A percentile compares a stretch with the other conserved stretches of the same genome.
Conservation (phyloP, 352 stramenopile genomes). For the Globisporangium emineosum region DNA sequence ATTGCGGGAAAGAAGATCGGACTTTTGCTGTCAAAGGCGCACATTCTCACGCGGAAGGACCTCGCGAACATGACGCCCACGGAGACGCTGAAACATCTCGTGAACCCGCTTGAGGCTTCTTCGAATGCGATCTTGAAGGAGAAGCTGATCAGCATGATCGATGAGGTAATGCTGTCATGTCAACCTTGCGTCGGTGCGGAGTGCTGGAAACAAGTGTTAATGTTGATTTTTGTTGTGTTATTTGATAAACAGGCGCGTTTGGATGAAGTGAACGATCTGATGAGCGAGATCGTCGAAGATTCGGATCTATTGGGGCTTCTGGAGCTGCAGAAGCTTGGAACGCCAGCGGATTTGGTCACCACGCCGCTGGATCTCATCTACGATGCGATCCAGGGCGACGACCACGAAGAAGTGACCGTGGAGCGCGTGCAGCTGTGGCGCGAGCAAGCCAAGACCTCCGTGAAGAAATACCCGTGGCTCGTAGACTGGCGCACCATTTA, state of each 20-base stretch:
- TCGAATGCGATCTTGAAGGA: conserved; percentile 35
- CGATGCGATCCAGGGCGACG: conserved; percentile 23
- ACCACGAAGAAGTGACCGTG: conserved; percentile 23
- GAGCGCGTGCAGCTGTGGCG: conserved; percentile 50
- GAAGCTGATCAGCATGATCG: conserved; percentile 52
- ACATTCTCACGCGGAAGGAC: conserved; percentile 50
- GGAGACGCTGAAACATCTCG: conserved; percentile 28
- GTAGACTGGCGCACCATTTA: conserved; percentile 80
- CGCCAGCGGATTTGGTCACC: conserved; percentile 65
- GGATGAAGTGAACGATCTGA: conserved; percentile 79
- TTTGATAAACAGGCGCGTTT: conserved; percentile 53
- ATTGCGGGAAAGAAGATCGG: conserved; percentile 50
- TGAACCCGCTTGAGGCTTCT: conserved; percentile 35
- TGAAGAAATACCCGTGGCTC: conserved; percentile 58
- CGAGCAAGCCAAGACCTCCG: conserved; percentile 28
- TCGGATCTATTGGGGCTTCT: conserved; percentile 41
- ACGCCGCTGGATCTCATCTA: conserved; percentile 73
- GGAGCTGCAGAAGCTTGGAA: conserved; percentile 79
- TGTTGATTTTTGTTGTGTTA: not conserved
- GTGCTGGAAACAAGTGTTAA: not conserved
- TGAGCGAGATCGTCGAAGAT: conserved; percentile 64
- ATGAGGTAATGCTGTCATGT: conserved; percentile 28
- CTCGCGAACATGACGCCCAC: conserved; percentile 47
- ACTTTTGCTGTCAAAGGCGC: conserved; percentile 35
- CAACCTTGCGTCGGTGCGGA: not conserved